phyloP scores from a whole-genome alignment of 306 rosid species.

The Amphicarpaea edgeworthii region DNA sequence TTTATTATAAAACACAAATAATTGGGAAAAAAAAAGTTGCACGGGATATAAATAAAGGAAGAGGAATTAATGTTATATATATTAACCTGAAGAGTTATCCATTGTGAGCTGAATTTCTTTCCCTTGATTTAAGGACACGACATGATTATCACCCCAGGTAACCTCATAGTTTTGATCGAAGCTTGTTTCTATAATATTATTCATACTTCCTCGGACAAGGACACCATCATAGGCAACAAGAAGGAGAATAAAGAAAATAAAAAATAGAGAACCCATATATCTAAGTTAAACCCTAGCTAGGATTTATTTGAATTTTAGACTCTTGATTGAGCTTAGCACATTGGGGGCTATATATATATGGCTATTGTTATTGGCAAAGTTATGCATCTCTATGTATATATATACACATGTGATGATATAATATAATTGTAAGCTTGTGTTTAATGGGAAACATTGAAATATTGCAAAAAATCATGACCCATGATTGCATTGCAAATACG shows the following conservation, averaged over 20 bases:
- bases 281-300: not conserved
- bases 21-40: not conserved
- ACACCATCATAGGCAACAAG: not conserved
- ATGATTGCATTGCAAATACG: conserved; percentile 60
- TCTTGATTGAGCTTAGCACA: not conserved
- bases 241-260: conserved; percentile 21
- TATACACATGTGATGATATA: conserved; percentile 13
- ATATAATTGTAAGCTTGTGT: conserved; percentile 1
- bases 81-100: conserved; percentile 60
- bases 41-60: not conserved
- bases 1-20: not conserved
- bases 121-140: conserved; percentile 48
- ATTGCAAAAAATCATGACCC: conserved; percentile 52
- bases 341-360: not conserved
- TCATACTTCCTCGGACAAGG: conserved; percentile 6
- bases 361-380: not conserved
- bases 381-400: not conserved
- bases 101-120: conserved; percentile 57
- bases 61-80: not conserved
- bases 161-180: conserved; percentile 60
- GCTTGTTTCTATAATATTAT: not conserved
- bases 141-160: conserved; percentile 57
- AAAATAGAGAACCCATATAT: conserved; percentile 46
- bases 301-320: not conserved
- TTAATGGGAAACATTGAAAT: conserved; percentile 17